Percentiles rank a stretch among this genome's conserved stretches.
These are phyloP conservation scores for Hamamelis virginiana DNA, from an alignment of 164 flowering plant species.

Conservation along the genomic window DNA sequence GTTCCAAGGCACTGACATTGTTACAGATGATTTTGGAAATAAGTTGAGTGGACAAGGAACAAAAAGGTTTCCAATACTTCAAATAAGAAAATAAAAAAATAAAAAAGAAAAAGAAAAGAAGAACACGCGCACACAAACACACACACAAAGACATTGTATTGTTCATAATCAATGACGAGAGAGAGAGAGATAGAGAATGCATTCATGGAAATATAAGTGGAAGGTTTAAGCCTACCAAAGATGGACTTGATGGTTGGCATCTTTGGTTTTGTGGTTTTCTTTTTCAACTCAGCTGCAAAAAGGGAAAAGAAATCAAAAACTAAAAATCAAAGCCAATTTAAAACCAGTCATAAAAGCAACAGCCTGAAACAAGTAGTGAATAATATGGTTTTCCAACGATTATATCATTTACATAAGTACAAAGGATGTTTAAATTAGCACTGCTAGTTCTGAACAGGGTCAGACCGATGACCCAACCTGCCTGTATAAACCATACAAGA, in stretches of 20 bases:
- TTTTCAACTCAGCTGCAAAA: constrained; percentile 64
- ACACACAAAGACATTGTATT: no score
- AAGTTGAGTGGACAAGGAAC: no score
- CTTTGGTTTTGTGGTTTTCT: constrained; percentile 56
- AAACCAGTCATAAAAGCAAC: not conserved
- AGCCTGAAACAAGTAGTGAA: not conserved
- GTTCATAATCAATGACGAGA: not conserved
- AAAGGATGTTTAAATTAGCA: not conserved
- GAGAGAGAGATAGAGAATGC: not conserved
- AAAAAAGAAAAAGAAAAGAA: no score
- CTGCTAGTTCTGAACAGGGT: not conserved
- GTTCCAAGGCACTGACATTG: no score
- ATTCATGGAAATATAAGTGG: not conserved
- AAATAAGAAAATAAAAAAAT: no score
- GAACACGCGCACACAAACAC: no score
- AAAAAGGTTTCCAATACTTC: no score
- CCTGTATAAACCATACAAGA: not conserved
- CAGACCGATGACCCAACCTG: not conserved
- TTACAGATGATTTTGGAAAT: no score
- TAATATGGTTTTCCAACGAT: not conserved
- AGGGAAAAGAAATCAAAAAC: not conserved
- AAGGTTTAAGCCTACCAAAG: constrained; percentile 42
- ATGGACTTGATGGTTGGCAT: constrained; percentile 66
- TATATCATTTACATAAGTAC: not conserved
- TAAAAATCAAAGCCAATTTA: not conserved